Base-by-base conservation (phyloP, 495 filamentous ascomycete species). In the Penicillium paxilli region DNA sequence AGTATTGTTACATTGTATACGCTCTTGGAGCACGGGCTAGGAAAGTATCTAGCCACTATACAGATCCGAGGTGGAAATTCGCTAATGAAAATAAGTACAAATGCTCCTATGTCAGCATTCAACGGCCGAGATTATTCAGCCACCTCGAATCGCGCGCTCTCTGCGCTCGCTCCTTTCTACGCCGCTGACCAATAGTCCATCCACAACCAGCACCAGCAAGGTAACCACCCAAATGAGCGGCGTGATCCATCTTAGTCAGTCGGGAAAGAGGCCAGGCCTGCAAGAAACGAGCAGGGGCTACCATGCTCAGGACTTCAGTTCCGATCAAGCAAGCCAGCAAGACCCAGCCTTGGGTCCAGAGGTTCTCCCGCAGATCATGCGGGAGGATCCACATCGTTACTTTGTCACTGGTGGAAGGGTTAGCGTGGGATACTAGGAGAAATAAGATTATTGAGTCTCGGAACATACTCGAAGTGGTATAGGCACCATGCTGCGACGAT, bases 191-290 rank as follows among this genome's bases (percentile, higher is more conserved):
- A 11, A 65, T 63, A 3, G 57, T 37, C 24, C 60, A 49, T 4
- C 68, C 70, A 57, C 67, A 78, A 3, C 71, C 55, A 5, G 63
- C 58, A 33, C 88, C 88, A 3, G 70, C 64, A 2, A 74, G 59
- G 55, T 85, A 80, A 2, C 91, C 91, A 21, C 82, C 83, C 24
- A 93, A 57, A 75, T 96, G 91, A n/a, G 87, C 85, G 41, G 75
- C 77, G 49, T 91, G 73, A 59, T 96, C 90, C 38, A 89, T 68
- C 20, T 66, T 68, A 21, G 49, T 49, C 3, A 63, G 50, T 23
- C 62, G 67, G 45, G 59, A 68, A 14, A 67, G 30, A 12, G 62
- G 64, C 44, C 53, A 65, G 8, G 60, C 51, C 21, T 32, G 47
- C 33, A 66, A 38, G 48, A 66, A 57, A 25, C 62, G 62, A 8